A percentile compares a stretch with the other conserved stretches of the same genome.
These are phyloP conservation scores for Apium graveolens DNA, from an alignment of 129 eudicot species.

Conservation along the genomic window DNA sequence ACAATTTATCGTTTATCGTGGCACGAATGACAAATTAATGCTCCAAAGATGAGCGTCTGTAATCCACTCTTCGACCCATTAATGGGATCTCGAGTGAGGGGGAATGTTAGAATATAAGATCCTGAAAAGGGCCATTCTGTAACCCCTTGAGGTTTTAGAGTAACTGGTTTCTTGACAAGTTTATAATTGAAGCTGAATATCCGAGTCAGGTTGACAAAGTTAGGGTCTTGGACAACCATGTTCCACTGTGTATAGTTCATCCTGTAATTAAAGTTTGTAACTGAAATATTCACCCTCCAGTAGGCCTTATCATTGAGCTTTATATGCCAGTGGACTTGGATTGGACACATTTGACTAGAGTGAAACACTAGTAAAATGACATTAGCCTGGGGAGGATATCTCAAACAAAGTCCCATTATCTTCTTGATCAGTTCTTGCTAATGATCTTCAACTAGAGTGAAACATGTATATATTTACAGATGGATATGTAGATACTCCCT, in stretches of 20 bases:
- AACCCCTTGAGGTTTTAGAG: no score
- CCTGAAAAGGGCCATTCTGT: no score
- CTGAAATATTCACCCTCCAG: constrained; percentile 86
- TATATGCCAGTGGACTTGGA: constrained; percentile 88
- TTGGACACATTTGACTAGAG: constrained; percentile 91
- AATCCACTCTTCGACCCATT: no score
- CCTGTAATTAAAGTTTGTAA: constrained; percentile 78
- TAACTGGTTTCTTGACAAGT: no score
- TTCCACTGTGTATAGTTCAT: constrained; percentile 94
- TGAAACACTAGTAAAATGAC: constrained; percentile 28
- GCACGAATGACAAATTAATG: no score
- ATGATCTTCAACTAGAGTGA: no score
- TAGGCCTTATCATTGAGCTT: constrained; percentile 81
- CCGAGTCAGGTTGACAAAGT: constrained; percentile 72
- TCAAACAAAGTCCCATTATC: constrained; percentile 15
- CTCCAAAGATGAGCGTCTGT: no score
- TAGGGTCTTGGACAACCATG: constrained; percentile 82
- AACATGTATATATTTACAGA: not conserved
- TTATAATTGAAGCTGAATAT: constrained; percentile 82
- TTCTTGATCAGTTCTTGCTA: no score
- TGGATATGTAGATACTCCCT: constrained; percentile 6
- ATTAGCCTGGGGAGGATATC: constrained; percentile 34
- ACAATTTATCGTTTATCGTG: no score
- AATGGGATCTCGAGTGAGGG: no score
- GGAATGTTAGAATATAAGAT: no score